Percentiles rank a stretch among this genome's conserved stretches.
Conservation (phyloP, 148 eudicot species). For the Suaeda aralocaspica region DNA sequence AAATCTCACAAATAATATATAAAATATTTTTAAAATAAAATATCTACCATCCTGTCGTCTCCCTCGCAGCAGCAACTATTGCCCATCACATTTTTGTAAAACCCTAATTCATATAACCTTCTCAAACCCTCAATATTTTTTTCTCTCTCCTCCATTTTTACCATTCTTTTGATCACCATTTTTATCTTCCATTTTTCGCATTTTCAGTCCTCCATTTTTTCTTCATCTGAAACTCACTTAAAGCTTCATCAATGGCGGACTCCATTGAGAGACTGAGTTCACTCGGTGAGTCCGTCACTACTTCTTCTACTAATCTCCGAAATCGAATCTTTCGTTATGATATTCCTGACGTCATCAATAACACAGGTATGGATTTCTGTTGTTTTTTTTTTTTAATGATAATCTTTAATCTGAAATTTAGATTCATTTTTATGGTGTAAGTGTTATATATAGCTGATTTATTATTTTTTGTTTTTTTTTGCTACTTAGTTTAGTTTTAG, state of each 20-base stretch:
- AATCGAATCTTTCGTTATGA: slow-evolving; percentile 48
- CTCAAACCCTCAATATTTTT: not conserved
- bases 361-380: slow-evolving; percentile 30
- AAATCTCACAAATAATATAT: not conserved
- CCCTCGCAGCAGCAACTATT: not conserved
- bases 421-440: not conserved
- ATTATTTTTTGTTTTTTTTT: no score
- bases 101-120: slow-evolving; percentile 17
- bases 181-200: not conserved
- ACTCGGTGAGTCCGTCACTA: slow-evolving; percentile 35
- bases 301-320: slow-evolving; percentile 48
- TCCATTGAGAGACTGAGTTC: slow-evolving; percentile 36
- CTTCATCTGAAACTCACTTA: not conserved
- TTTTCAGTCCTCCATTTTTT: not conserved
- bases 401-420: not conserved
- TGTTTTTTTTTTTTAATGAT: not conserved
- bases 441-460: no score
- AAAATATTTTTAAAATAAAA: not conserved
- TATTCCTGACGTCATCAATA: slow-evolving; percentile 39
- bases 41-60: not conserved
- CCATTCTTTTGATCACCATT: slow-evolving; percentile 11
- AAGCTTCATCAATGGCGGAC: slow-evolving; percentile 41
- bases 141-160: slow-evolving; percentile 22
- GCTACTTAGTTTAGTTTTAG: not conserved
- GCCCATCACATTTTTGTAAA: slow-evolving; percentile 7